Base-by-base conservation (phyloP, 1,284 basidiomycete species). In the Trichosporon sp. region DNA sequence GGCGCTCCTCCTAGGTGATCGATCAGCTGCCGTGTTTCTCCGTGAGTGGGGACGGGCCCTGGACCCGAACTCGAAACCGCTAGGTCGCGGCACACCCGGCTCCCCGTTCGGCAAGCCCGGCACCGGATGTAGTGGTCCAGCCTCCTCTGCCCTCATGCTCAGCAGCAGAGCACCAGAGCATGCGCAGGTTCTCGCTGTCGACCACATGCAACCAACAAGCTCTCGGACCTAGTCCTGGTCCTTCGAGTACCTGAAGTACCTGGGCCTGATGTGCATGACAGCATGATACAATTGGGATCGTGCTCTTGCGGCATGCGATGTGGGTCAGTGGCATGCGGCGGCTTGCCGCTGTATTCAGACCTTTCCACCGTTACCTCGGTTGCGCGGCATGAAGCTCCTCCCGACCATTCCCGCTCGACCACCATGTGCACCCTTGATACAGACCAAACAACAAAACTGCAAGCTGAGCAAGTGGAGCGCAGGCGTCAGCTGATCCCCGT, bases 211-310 rank as follows among this genome's bases (percentile, higher is more conserved):
- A 16, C 43, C 12, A 14, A 46, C 43, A 46, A n/a, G 43, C 43
- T 46, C 43, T 46, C 43, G 43, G 43, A 46, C 43, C 43, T 46
- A 10, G 43, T n/a, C 43, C 2, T 46, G 43, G 43, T 3, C 14
- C 43, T 46, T 43, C 2, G 5, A 43, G 40, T 43, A 6, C 40
- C 40, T 46, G 14, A 10, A n/a, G 43, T n/a, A 46, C 43, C 43
- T 46, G 43, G 43, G 43, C 43, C 43, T 46, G 43, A 46, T 46
- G 43, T 46, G 43, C 43, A 46, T 46, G 43, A 46, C 43, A 46
- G 43, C 43, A 46, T 46, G 43, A 46, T 46, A 46, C 43, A 46
- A 46, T 46, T 46, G 43, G 43, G 43, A 46, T n/a, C 43, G 43
- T 10, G 43, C 11, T 46, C 2, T n/a, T 46, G 43, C 43, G 43